phyloP scores from a whole-genome alignment of 352 stramenopile genomes.

The Aphanomyces stellatus region DNA sequence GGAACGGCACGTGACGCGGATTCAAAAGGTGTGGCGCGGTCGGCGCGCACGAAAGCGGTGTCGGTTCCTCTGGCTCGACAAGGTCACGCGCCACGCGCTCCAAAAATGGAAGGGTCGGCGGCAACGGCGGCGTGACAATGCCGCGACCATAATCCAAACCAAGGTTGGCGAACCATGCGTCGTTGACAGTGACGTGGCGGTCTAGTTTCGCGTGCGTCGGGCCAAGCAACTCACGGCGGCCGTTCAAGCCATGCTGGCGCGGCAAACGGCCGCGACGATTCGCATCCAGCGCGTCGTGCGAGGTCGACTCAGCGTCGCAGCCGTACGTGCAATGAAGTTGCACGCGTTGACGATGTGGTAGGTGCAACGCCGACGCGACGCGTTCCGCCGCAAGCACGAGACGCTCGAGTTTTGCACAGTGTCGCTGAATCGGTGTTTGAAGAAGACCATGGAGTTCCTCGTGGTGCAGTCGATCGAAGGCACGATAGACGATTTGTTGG shows the following conservation, averaged over 20 bases:
- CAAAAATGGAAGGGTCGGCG: slow-evolving; percentile 12
- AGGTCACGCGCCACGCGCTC: slow-evolving; percentile 11
- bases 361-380: slow-evolving; percentile 11
- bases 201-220: slow-evolving; percentile 5
- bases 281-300: slow-evolving; percentile 2
- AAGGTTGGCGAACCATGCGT: not conserved
- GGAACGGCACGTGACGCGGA: not conserved
- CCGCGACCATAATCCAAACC: slow-evolving; percentile 2
- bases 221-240: not conserved
- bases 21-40: slow-evolving; percentile 14
- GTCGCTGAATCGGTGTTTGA: not conserved
- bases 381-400: not conserved
- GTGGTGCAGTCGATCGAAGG: slow-evolving; percentile 13
- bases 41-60: slow-evolving; percentile 5
- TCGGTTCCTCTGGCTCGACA: slow-evolving; percentile 13
- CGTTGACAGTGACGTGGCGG: not conserved
- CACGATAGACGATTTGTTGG: slow-evolving; percentile 11
- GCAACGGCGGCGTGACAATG: not conserved
- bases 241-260: not conserved
- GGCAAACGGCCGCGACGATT: not conserved
- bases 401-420: not conserved
- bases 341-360: not conserved
- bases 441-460: slow-evolving; percentile 4
- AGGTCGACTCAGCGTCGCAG: not conserved
- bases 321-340: not conserved